Evolutionary conservation across 2,329 filamentous ascomycete genomes (phyloP).

Genomic region (Penicillium sp.): DNA sequence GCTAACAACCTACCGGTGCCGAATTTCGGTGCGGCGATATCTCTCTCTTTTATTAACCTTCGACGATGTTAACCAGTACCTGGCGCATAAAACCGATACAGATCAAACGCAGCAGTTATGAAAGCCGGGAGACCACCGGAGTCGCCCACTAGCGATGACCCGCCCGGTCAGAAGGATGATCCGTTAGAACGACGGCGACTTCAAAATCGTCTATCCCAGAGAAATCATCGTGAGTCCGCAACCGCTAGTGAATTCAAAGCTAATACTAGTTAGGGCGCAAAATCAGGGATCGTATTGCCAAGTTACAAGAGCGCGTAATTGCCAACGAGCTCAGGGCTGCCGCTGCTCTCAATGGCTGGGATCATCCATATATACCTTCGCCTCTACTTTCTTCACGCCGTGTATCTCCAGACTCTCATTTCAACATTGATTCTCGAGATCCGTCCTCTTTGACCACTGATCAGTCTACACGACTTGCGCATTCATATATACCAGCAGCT

Average conservation of each 20-base stretch:
- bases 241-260: not conserved
- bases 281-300: constrained; percentile 35
- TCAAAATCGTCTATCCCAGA: constrained; percentile 34
- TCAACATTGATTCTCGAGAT: not conserved
- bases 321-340: constrained; percentile 34
- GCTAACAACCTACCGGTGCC: not conserved
- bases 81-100: not conserved
- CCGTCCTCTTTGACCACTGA: not conserved
- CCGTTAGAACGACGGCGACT: constrained; percentile 31
- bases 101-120: constrained; percentile 3
- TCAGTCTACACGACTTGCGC: not conserved
- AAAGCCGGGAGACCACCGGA: constrained; percentile 5
- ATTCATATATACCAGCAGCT: not conserved
- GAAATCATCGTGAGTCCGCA: constrained; percentile 31
- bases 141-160: constrained; percentile 9
- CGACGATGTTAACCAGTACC: not conserved
- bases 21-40: not conserved
- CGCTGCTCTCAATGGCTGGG: constrained; percentile 30
- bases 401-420: constrained; percentile 5
- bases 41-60: not conserved
- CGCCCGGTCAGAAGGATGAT: constrained; percentile 25
- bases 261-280: constrained; percentile 27
- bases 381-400: constrained; percentile 6
- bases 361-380: constrained; percentile 19
- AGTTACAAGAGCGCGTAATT: constrained; percentile 36